Conservation (phyloP, 768 basidiomycete species). For the Polyporus arcularius region DNA sequence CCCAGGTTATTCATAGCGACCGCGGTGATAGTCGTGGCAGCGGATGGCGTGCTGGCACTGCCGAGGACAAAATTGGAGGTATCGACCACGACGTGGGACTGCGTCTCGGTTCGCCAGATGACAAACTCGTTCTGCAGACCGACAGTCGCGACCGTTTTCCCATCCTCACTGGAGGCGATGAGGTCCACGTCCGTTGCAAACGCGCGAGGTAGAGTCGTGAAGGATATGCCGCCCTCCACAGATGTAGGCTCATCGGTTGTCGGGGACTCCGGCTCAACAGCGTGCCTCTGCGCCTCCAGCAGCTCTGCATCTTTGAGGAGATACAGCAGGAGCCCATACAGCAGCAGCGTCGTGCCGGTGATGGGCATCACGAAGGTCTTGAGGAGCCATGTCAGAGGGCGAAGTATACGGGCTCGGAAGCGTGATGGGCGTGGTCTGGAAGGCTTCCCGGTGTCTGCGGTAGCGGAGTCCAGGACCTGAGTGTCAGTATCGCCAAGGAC, state of each 20-base stretch:
- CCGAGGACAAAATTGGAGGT: conserved; percentile 53
- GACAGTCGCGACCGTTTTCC: conserved; percentile 66
- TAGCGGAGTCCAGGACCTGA: conserved; percentile 5
- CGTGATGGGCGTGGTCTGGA: conserved; percentile 32
- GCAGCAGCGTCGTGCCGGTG: conserved; percentile 64
- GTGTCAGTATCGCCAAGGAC: conserved; percentile 43
- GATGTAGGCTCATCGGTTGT: conserved; percentile 30
- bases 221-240: conserved; percentile 49
- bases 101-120: conserved; percentile 59
- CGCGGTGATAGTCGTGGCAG: conserved; percentile 54
- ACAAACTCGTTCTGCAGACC: conserved; percentile 78
- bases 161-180: conserved; percentile 68
- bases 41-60: conserved; percentile 47
- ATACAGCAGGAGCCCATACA: conserved; percentile 81
- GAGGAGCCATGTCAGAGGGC: conserved; percentile 68
- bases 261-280: conserved; percentile 45
- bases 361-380: conserved; percentile 89
- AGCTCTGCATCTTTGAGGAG: conserved; percentile 90
- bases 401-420: conserved; percentile 50
- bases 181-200: conserved; percentile 84
- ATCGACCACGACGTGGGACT: conserved; percentile 49
- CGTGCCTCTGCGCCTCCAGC: conserved; percentile 80
- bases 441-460: conserved; percentile 20
- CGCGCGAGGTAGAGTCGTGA: conserved; percentile 76
- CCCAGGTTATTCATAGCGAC: conserved; percentile 66